phyloP scores from a whole-genome alignment of 495 filamentous ascomycete genomes.

The Pyrenula aspistea region DNA sequence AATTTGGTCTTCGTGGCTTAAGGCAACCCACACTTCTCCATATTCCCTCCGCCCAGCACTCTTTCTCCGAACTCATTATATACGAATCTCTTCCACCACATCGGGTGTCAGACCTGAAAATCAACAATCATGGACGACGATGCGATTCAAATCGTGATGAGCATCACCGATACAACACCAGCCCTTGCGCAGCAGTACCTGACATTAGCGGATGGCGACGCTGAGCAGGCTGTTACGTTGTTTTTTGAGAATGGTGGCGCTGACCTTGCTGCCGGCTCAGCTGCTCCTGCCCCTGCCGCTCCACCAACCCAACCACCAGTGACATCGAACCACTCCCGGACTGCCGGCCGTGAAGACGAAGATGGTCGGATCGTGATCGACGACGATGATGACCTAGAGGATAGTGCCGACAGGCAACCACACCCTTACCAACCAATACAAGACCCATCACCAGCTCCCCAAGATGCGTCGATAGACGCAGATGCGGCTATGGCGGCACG shows the following conservation, averaged over 20 bases:
- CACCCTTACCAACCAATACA: background rate
- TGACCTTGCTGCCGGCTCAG: slow-evolving; percentile 27
- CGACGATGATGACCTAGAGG: slow-evolving; percentile 28
- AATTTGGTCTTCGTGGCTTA: too few relatives aligned
- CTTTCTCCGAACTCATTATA: background rate
- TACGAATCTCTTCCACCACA: background rate
- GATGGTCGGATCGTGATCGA: slow-evolving; percentile 56
- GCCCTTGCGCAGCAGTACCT: slow-evolving; percentile 68
- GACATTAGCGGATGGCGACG: slow-evolving; percentile 65
- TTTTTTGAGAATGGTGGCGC: slow-evolving; percentile 73
- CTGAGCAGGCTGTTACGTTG: slow-evolving; percentile 76
- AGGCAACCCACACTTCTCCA: too few relatives aligned
- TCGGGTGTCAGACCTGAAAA: too few relatives aligned
- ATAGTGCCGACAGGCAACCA: background rate
- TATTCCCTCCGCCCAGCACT: background rate
- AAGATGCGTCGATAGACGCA: slow-evolving; percentile 47
- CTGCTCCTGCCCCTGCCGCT: too few relatives aligned
- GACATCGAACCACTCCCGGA: slow-evolving; percentile 16
- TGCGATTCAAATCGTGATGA: slow-evolving; percentile 44
- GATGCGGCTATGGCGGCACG: slow-evolving; percentile 89
- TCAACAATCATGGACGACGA: slow-evolving; percentile 14
- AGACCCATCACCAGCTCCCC: slow-evolving; percentile 3
- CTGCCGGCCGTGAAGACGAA: slow-evolving; percentile 9
- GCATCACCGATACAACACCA: slow-evolving; percentile 54
- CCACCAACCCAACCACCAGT: slow-evolving; percentile 25